Base-by-base conservation (phyloP, 495 filamentous ascomycete species). In the Sabuloglossum arenarium region DNA sequence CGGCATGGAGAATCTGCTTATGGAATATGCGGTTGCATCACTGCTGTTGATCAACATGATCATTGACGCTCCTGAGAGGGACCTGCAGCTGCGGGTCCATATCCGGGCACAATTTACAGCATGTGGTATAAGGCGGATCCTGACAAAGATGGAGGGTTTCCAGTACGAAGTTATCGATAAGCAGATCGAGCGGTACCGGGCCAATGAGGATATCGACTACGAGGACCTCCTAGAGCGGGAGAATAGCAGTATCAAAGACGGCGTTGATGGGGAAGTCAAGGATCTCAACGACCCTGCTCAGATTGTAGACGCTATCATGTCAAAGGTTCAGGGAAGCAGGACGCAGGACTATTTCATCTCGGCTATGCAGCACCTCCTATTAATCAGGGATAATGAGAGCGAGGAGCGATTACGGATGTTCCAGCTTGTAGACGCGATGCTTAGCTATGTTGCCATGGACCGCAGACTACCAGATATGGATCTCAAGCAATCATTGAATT, bases 361-460 rank as follows among this genome's bases (percentile, higher is more conserved):
- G 34, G 85, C 90, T 11, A 75, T 98, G 68, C 91, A 98, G 65
- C 91, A 98, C 71, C 78, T 98, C 64, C 76, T 98, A 45, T 72
- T 98, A 32, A 94, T 97, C 61, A 78, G 88, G 53, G 88, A 95
- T 62, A 94, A 91, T 60, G 86, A 90, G 51, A 82, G 84, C 37
- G 91, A 98, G 66, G 91, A 98, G 66, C 77, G 88, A 34, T 68
- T 96, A 31, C 81, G 88, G 30, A 93, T 96, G 87, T 98, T 97
- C 71, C 91, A 98, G 73, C 78, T 98, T 10, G 90, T 97, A 9
- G 91, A 98, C 66, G 81, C 86, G 9, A 98, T 98, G 86, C 80
- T 98, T 58, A 94, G 86, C 70, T 97, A 98, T 67, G 91, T 98
- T 57, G 91, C 89, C 56, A 98, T 98, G 93, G 91, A 98, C 67